A percentile compares a stretch with the other conserved stretches of the same genome.
Evolutionary conservation across 1,284 basidiomycete species (phyloP).

Genomic region (Ustanciosporium gigantosporum): DNA sequence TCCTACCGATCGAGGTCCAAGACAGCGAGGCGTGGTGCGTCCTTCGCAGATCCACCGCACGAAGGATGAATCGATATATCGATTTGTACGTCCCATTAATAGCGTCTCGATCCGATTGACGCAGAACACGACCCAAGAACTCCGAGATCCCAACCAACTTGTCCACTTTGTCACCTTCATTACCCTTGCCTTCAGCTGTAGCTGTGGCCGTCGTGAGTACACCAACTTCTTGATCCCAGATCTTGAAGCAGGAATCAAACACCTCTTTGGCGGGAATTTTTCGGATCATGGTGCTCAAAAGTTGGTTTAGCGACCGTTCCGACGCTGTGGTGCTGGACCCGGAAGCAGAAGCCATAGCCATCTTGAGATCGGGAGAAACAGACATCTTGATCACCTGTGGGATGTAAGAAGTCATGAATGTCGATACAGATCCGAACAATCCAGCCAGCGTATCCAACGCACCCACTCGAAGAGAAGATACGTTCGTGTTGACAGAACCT

Average conservation of each 20-base stretch:
- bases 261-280: constrained; percentile 30
- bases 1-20: constrained; percentile 61
- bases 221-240: constrained; percentile 38
- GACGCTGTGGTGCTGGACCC: constrained; percentile 27
- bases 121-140: constrained; percentile 47
- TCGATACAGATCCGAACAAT: constrained; percentile 48
- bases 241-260: constrained; percentile 34
- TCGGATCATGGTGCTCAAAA: constrained; percentile 27
- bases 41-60: constrained; percentile 72
- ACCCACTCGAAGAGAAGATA: constrained; percentile 27
- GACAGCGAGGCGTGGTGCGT: constrained; percentile 51
- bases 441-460: constrained; percentile 48
- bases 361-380: constrained; percentile 28
- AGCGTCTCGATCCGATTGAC: constrained; percentile 39
- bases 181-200: not conserved
- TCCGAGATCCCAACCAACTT: constrained; percentile 37
- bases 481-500: constrained; percentile 15
- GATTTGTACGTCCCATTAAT: constrained; percentile 74
- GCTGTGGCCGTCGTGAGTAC: not conserved
- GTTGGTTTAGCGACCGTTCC: constrained; percentile 31
- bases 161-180: not conserved
- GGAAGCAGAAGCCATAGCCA: constrained; percentile 21
- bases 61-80: constrained; percentile 80
- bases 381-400: constrained; percentile 26
- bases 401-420: constrained; percentile 52